Evolutionary conservation across 2,329 filamentous ascomycete species (phyloP).

Genomic region (Colletotrichum chrysophilum): DNA sequence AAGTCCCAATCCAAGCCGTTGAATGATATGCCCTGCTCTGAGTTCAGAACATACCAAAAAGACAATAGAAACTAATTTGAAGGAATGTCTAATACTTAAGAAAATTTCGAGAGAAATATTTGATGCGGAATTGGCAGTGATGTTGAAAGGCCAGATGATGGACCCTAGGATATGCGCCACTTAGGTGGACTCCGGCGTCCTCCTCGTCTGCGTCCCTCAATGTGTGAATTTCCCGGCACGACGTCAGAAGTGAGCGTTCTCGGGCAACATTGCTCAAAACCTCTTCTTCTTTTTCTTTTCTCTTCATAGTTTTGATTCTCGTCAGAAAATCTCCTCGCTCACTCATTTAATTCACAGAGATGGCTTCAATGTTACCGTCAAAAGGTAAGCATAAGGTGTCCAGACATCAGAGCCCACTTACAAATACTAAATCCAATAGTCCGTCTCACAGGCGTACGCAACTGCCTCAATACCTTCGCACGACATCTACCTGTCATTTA

Average conservation of each 20-base stretch:
- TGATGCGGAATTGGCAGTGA: neutral
- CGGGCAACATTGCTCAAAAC: neutral
- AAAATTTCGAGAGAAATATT: neutral
- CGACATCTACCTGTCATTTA: neutral
- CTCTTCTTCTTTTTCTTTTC: neutral
- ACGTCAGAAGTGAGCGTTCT: neutral
- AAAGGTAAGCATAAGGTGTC: neutral
- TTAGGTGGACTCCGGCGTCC: neutral
- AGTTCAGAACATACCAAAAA: neutral
- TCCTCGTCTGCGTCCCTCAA: neutral
- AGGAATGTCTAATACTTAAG: accelerated
- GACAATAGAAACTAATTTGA: neutral
- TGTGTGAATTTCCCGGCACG: neutral
- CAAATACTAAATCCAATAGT: neutral
- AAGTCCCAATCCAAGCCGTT: neutral
- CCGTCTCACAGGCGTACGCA: neutral
- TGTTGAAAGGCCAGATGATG: neutral
- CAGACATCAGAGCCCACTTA: accelerated
- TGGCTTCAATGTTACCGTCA: neutral
- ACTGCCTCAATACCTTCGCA: neutral
- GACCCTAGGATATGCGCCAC: neutral
- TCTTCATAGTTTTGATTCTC: too few species aligned
- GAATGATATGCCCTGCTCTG: neutral
- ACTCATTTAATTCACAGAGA: neutral
- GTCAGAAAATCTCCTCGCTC: too few species aligned